Evolutionary conservation across 1,284 basidiomycete species (phyloP).

Genomic region (Fomes fomentarius): DNA sequence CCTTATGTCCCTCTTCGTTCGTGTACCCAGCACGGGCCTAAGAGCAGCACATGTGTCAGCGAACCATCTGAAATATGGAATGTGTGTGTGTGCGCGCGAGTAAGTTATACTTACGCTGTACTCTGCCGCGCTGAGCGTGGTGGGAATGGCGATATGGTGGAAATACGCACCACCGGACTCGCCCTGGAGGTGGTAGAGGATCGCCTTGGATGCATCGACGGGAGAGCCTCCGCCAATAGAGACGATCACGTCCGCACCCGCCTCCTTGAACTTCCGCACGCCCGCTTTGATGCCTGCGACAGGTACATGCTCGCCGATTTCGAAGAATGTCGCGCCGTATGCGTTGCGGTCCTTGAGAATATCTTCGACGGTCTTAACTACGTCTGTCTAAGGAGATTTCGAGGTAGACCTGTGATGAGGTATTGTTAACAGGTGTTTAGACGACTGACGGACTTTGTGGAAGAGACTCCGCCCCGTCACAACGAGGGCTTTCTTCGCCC

Average conservation of each 20-base stretch:
- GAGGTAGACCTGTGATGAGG: too few relatives aligned
- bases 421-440: too few relatives aligned
- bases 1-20: conserved; percentile 73
- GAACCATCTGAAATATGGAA: background rate
- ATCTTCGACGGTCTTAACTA: conserved; percentile 60
- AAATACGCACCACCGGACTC: conserved; percentile 51
- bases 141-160: conserved; percentile 75
- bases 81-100: background rate
- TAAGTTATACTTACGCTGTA: conserved; percentile 63
- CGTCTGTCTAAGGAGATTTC: conserved; percentile 73
- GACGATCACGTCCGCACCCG: conserved; percentile 68
- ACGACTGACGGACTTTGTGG: conserved; percentile 52
- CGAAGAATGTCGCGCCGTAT: conserved; percentile 70
- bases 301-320: conserved; percentile 80
- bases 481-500: conserved; percentile 64
- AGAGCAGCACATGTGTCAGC: background rate
- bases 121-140: conserved; percentile 82
- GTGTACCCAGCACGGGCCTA: conserved; percentile 74
- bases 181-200: conserved; percentile 63
- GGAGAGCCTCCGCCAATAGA: conserved; percentile 82
- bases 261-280: conserved; percentile 55
- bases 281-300: conserved; percentile 71
- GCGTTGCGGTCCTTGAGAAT: conserved; percentile 58
- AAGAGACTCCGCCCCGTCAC: conserved; percentile 73
- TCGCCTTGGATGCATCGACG: conserved; percentile 76